Evolutionary conservation across 2,329 filamentous ascomycete genomes (phyloP).

Genomic region (Leptographium radiaticola): DNA sequence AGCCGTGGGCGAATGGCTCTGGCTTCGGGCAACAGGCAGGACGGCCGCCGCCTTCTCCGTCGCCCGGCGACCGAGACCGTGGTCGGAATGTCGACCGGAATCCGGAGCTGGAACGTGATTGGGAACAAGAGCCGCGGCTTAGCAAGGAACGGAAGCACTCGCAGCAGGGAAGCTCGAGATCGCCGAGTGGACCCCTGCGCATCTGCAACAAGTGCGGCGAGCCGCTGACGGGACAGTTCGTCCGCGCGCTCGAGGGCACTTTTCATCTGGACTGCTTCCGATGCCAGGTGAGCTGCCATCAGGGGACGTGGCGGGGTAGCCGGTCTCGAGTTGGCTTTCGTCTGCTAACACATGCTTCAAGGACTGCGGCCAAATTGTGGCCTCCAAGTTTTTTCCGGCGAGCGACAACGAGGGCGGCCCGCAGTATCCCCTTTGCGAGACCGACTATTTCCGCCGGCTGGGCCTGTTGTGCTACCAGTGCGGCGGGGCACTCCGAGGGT

Average conservation of each 20-base stretch:
- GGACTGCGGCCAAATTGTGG: constrained; percentile 95
- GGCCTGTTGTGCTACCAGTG: constrained; percentile 87
- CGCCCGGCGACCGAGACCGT: constrained; percentile 19
- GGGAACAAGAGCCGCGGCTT: constrained; percentile 20
- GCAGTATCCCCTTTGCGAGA: constrained; percentile 95
- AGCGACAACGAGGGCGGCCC: constrained; percentile 74
- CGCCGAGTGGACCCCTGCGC: constrained; percentile 46
- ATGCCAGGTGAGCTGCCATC: constrained; percentile 57
- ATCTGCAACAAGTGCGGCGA: constrained; percentile 81
- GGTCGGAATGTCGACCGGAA: constrained; percentile 17
- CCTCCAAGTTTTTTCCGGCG: constrained; percentile 96
- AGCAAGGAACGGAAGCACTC: constrained; percentile 41
- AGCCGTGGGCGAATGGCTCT: constrained; percentile 11
- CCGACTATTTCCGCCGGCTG: constrained; percentile 88
- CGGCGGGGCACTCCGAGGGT: constrained; percentile 82
- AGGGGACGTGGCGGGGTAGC: not conserved
- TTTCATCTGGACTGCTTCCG: constrained; percentile 98
- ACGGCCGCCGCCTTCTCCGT: constrained; percentile 22
- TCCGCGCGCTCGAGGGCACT: constrained; percentile 82
- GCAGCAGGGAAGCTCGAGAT: constrained; percentile 30
- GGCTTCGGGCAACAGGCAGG: constrained; percentile 11
- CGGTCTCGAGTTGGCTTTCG: not conserved
- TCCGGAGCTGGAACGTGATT: constrained; percentile 16
- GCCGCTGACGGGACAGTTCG: constrained; percentile 85
- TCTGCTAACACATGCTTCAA: constrained; percentile 32